A percentile compares a stretch with the other conserved stretches of the same genome.
Conservation (phyloP, 805 yeast species). For the Kluyveromyces nonfermentans region DNA sequence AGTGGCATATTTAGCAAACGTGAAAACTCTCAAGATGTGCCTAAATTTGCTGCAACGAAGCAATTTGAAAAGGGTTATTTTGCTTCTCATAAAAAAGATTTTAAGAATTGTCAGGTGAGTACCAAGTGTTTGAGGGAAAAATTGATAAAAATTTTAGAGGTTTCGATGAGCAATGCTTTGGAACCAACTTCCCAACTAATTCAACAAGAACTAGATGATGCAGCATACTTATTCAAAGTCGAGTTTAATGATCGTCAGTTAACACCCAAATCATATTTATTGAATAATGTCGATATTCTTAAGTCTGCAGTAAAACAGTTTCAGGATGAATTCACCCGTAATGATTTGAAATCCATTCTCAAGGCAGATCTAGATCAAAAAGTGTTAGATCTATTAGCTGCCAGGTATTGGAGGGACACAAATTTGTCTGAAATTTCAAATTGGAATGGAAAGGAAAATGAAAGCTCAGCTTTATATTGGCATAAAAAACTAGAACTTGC, state of each 20-base stretch:
- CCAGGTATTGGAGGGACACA: slow-evolving; percentile 77
- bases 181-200: slow-evolving; percentile 82
- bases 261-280: slow-evolving; percentile 90
- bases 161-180: slow-evolving; percentile 80
- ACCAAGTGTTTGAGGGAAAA: slow-evolving; percentile 68
- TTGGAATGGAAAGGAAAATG: slow-evolving; percentile 41
- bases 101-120: slow-evolving; percentile 60
- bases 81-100: slow-evolving; percentile 49
- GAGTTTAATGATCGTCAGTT: slow-evolving; percentile 91
- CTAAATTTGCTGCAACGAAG: slow-evolving; percentile 36
- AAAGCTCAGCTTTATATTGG: slow-evolving; percentile 62
- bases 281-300: slow-evolving; percentile 80
- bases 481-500: slow-evolving; percentile 76
- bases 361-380: slow-evolving; percentile 83
- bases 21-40: slow-evolving; percentile 51
- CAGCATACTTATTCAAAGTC: slow-evolving; percentile 86
- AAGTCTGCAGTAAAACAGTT: slow-evolving; percentile 83
- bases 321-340: slow-evolving; percentile 71
- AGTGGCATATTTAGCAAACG: slow-evolving; percentile 39
- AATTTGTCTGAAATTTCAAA: slow-evolving; percentile 43
- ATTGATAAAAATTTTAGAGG: slow-evolving; percentile 78
- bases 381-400: slow-evolving; percentile 78
- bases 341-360: slow-evolving; percentile 68
- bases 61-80: slow-evolving; percentile 61
- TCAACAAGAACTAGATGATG: slow-evolving; percentile 86